phyloP scores from a whole-genome alignment of 768 basidiomycete species.

The Tylopilus balloui region DNA sequence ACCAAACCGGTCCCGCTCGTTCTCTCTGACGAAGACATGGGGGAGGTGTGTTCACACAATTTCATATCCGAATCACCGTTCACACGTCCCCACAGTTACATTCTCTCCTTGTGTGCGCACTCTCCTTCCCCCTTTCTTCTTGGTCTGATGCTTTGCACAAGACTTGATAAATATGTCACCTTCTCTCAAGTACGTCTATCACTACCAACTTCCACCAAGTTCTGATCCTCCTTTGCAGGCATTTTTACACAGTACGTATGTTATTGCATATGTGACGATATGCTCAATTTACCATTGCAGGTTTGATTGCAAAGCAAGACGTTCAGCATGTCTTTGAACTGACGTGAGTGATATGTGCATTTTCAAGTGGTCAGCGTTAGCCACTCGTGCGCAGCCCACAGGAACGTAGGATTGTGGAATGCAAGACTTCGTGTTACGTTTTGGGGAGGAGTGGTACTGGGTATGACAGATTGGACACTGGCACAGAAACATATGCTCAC shows the following conservation, averaged over 20 bases:
- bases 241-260: conserved; percentile 18
- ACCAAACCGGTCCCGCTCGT: conserved; percentile 23
- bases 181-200: conserved; percentile 24
- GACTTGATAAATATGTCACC: conserved; percentile 28
- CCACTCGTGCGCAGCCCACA: conserved; percentile 30
- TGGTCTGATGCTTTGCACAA: conserved; percentile 40
- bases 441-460: conserved; percentile 72
- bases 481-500: not conserved
- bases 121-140: not conserved
- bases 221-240: conserved; percentile 14
- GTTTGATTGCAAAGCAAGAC: conserved; percentile 23
- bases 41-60: conserved; percentile 36
- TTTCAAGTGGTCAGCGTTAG: conserved; percentile 13
- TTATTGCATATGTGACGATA: not conserved
- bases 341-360: conserved; percentile 11
- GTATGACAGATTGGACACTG: conserved; percentile 31
- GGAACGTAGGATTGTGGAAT: conserved; percentile 56
- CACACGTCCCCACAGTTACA: conserved; percentile 40
- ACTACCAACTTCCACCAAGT: not conserved
- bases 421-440: conserved; percentile 58
- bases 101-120: conserved; percentile 52
- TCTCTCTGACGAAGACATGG: conserved; percentile 42
- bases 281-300: conserved; percentile 3
- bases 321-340: conserved; percentile 28
- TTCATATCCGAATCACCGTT: not conserved